Base-by-base conservation (phyloP, 805 yeast species). In the Yarrowia sp. region DNA sequence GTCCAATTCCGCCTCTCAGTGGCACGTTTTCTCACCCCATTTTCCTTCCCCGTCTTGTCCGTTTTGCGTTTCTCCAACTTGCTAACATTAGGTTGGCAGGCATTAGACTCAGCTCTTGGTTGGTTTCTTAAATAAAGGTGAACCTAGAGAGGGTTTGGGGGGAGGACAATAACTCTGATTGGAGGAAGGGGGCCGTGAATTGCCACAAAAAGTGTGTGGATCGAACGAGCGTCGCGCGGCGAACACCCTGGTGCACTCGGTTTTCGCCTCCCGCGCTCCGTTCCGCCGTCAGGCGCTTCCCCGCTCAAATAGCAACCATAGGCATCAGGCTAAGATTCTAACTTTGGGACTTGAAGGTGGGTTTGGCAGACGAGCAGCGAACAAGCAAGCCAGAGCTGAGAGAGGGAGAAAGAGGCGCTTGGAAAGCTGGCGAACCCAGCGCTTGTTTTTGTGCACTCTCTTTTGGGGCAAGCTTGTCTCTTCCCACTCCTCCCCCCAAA, bases 311-410 rank as follows among this genome's bases (percentile, higher is more conserved):
- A 47, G 52, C 52, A 47, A 47, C 19, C 34, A 46, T 46, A 46
- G 49, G 50, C 50, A 46, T 46, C 50, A 46, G 50, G 9, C 50
- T 46, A 46, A 24, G 3, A 8, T 3, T 14, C 50, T 12, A 24
- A 9, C 34, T 46, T 46, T 47, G 52, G 34, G 38, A 9, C 1
- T 1, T 9, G 10, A 34, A 17, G 12, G 34, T 24, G 52, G 12
- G 52, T 47, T 47, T 47, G 36, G 52, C 52, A 47, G 52, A 47
- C 52, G 52, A 47, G 52, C 52, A 47, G 52, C 19, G n/a, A 34
- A 47, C 52, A 47, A 47, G 52, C 52, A 47, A 47, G 52, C 52
- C 24, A 17, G 33, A 3, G 14, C 5, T 9, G 13, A 10, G 19
- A n/a, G 44, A n/a, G 44, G 19, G 12, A n/a, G 10, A 4, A n/a